These are phyloP conservation scores for Actinidia arguta DNA, from an alignment of 179 eudicot species.

Conservation along the genomic window DNA sequence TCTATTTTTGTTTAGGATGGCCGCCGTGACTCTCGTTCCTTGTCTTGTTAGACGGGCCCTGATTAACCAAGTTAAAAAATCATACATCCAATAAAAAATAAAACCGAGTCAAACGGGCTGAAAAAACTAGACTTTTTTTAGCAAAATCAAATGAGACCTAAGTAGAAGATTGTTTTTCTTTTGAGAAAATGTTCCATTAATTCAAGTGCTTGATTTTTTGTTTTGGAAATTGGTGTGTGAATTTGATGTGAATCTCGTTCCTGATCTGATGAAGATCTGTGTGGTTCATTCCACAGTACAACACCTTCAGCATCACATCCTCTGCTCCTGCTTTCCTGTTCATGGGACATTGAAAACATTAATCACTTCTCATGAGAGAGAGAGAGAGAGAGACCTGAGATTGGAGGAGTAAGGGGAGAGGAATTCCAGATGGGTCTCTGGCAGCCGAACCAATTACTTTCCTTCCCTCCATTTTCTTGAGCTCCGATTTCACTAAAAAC, in stretches of 20 bases:
- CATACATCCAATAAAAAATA: too few species aligned
- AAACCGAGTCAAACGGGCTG: too few species aligned
- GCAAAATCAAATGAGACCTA: too few species aligned
- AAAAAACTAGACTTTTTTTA: too few species aligned
- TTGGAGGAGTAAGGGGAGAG: slow-evolving; percentile 33
- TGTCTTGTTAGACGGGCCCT: too few species aligned
- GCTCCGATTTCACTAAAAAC: neutral
- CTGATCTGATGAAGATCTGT: slow-evolving; percentile 43
- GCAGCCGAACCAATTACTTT: slow-evolving; percentile 37
- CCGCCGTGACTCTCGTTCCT: too few species aligned
- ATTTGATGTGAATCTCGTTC: slow-evolving; percentile 21
- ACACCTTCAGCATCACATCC: slow-evolving; percentile 32
- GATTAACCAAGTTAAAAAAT: too few species aligned
- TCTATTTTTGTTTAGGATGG: too few species aligned
- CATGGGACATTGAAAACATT: neutral
- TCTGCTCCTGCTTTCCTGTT: slow-evolving; percentile 32
- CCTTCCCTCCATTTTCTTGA: slow-evolving; percentile 28
- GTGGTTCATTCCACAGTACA: slow-evolving; percentile 45
- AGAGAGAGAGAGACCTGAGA: slow-evolving; percentile 20
- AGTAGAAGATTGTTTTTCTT: too few species aligned
- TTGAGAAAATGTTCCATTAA: neutral
- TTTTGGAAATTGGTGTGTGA: too few species aligned
- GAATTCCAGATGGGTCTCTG: slow-evolving; percentile 29
- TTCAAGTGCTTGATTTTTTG: neutral
- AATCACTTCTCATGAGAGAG: neutral